Evolutionary conservation across 768 basidiomycete genomes (phyloP).

Genomic region (Suillus lakei): DNA sequence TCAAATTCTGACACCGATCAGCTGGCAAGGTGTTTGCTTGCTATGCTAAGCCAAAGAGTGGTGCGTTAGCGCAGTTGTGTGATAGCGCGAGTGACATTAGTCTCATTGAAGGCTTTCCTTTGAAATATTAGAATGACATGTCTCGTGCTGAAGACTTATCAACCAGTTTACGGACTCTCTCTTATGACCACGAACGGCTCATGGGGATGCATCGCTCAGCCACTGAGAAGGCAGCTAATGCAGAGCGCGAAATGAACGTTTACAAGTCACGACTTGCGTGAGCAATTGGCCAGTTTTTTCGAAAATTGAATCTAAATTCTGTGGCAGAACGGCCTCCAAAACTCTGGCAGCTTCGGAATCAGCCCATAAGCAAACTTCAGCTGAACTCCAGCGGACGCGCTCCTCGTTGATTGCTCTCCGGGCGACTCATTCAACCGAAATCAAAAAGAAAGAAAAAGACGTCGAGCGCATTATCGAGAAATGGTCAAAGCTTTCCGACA

Average conservation of each 20-base stretch:
- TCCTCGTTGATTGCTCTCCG: slow-evolving; percentile 71
- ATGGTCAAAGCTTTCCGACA: slow-evolving; percentile 73
- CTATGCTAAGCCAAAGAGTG: slow-evolving; percentile 75
- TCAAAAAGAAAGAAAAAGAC: slow-evolving; percentile 85
- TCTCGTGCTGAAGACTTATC: slow-evolving; percentile 75
- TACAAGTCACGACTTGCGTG: slow-evolving; percentile 76
- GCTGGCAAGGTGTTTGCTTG: slow-evolving; percentile 75
- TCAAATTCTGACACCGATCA: slow-evolving; percentile 57
- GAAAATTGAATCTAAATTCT: not conserved
- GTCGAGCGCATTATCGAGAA: slow-evolving; percentile 74
- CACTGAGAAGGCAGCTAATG: slow-evolving; percentile 65
- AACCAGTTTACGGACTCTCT: slow-evolving; percentile 74
- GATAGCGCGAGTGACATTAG: not conserved
- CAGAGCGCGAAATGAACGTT: slow-evolving; percentile 78
- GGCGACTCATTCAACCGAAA: slow-evolving; percentile 67
- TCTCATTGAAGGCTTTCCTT: slow-evolving; percentile 20
- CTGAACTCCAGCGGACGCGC: slow-evolving; percentile 76
- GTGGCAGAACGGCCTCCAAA: slow-evolving; percentile 53
- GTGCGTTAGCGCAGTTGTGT: slow-evolving; percentile 48
- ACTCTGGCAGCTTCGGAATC: slow-evolving; percentile 62
- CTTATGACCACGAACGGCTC: slow-evolving; percentile 83
- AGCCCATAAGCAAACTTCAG: slow-evolving; percentile 70
- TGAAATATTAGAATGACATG: slow-evolving; percentile 66
- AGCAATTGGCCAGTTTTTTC: slow-evolving; percentile 33
- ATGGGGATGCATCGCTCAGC: slow-evolving; percentile 63